Conservation (phyloP, 2,329 filamentous ascomycete species). For the Apiospora sp. region DNA sequence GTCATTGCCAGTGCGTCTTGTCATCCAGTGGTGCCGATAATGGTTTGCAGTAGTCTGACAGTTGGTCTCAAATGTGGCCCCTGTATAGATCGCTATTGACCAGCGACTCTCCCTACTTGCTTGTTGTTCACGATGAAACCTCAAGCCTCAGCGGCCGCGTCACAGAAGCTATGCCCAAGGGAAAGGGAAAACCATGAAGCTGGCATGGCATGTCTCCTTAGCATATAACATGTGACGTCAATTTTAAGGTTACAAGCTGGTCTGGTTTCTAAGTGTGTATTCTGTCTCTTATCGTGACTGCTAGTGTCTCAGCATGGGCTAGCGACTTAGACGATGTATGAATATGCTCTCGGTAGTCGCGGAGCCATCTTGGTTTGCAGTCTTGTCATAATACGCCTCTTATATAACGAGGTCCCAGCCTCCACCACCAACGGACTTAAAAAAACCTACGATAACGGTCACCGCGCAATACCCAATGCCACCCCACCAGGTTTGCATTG, state of each 20-base stretch:
- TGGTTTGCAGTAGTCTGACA: constrained; percentile 17
- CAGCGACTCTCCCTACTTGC: not conserved
- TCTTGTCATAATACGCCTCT: constrained; percentile 1
- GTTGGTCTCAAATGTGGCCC: constrained; percentile 6
- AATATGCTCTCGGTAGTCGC: not conserved
- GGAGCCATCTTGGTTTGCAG: not conserved
- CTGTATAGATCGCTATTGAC: not conserved
- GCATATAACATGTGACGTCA: not conserved
- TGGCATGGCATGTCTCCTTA: not conserved
- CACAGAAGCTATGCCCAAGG: not conserved
- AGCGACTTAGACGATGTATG: not conserved
- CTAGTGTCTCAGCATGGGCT: not conserved
- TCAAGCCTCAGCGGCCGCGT: not conserved
- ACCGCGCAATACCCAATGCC: not conserved
- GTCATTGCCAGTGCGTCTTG: constrained; percentile 1
- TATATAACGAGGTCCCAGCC: not conserved
- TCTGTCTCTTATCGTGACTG: not conserved
- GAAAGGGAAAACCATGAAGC: not conserved
- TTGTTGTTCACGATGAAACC: not conserved
- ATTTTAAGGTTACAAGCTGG: not conserved
- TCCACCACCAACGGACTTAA: not conserved
- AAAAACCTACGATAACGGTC: not conserved
- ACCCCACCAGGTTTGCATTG: not conserved
- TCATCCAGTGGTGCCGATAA: constrained; percentile 23
- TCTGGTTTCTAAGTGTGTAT: not conserved